Base-by-base conservation (phyloP, 108 stramenopile species). In the Cyclotella cryptica region DNA sequence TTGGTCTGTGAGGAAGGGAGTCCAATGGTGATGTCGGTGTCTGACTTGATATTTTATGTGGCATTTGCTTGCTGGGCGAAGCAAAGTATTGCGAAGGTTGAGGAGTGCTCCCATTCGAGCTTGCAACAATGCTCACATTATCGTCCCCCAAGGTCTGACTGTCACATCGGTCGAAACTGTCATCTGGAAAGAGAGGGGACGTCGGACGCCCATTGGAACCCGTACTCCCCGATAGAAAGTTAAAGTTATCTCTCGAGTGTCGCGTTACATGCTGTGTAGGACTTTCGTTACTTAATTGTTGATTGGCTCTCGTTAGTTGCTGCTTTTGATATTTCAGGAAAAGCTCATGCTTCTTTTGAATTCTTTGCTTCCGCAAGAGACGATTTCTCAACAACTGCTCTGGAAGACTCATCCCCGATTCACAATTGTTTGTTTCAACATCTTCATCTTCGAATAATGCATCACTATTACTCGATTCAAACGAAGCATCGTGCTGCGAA, bases 361-460 rank as follows among this genome's bases (percentile, higher is more conserved):
- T 46, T 58, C 27, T 57, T 26, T 67, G 79, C 39, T 79, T 72
- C 17, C 71, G 54, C 47, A 29, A 44, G 17, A 79, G 66, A 46
- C 79, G 65, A 29, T 79, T 65, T 61, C 71, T 71, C 58, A 79
- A 71, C 53, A 79, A 66, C 62, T 71, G 70, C 49, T 79, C 79
- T 13, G 65, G 71, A n/a, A 72, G 58, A 53, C 72, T 79, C 35
- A 79, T 61, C 46, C 42, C 41, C 35, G 41, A 47, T 5, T 73
- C 60, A 42, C 29, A 44, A 39, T 30, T 61, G 27, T 60, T 61
- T 18, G 4, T 63, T n/a, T 22, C 11, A 52, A 22, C 3, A n/a
- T 28, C 30, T 18, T 58, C 58, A 19, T 41, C 21, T 2, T 49
- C 49, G 43, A 21, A 19, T n/a, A 28, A 44, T 35, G 57, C 14